Evolutionary conservation across 2,329 filamentous ascomycete species (phyloP).

Genomic region (Fusarium lateritium): DNA sequence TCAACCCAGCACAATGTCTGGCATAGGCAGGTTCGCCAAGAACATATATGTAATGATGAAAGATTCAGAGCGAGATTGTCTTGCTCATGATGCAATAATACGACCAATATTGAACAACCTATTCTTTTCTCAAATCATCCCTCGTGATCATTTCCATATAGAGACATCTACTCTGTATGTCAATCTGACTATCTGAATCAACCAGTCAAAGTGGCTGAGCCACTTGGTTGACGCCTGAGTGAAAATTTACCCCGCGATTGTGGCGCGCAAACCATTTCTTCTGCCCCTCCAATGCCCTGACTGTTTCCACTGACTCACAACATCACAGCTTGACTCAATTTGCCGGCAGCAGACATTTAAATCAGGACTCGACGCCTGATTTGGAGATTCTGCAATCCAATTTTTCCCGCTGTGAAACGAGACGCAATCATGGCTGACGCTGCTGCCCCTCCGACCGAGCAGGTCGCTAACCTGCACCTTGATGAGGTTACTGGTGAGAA

Average conservation of each 20-base stretch:
- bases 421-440: conserved; percentile 52
- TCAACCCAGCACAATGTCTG: conserved; percentile 19
- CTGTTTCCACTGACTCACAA: conserved; percentile 49
- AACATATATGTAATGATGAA: conserved; percentile 52
- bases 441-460: conserved; percentile 59
- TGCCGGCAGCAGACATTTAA: conserved; percentile 33
- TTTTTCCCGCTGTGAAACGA: conserved; percentile 21
- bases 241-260: conserved; percentile 53
- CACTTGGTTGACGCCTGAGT: conserved; percentile 24
- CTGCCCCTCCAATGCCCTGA: conserved; percentile 53
- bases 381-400: conserved; percentile 20
- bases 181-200: neutral
- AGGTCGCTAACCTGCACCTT: conserved; percentile 81
- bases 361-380: conserved; percentile 32
- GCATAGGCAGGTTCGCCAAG: conserved; percentile 13
- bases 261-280: conserved; percentile 46
- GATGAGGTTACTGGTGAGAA: conserved; percentile 95
- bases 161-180: neutral
- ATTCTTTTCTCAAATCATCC: neutral
- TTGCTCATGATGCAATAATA: conserved; percentile 54
- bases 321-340: conserved; percentile 44
- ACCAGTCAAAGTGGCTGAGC: conserved; percentile 38
- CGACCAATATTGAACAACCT: conserved; percentile 38
- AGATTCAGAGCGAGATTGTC: conserved; percentile 44
- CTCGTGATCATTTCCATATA: conserved; percentile 16